Evolutionary conservation across 2,329 filamentous ascomycete species (phyloP), one percentile per base, ranked within the genome.

Genomic region (Botrytis porri): DNA sequence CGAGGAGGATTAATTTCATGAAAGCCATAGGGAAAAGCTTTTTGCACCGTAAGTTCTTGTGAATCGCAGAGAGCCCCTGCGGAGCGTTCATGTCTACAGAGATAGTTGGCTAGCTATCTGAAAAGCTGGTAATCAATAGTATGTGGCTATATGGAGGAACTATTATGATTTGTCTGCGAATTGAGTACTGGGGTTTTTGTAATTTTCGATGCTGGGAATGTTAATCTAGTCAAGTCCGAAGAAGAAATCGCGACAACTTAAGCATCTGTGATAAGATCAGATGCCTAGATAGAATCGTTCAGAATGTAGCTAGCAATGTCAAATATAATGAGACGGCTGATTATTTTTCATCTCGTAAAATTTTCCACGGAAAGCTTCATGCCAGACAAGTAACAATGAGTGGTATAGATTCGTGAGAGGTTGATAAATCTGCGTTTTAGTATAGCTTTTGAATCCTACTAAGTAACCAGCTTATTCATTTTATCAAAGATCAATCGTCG

Each of bases 11-110:
- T 32, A 25, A 69, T n/a, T 3, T 25, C 2, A 69, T 57, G 18
- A 5, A 1, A 43, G 10, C 3, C 0, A 41, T 18, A 4, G 41
- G 12, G 3, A 29, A 32, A 32, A 22, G 2, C 1, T 25, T 22
- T 43, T 25, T 37, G 32, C 25, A 22, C 48, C 41, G 10, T n/a
- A 69, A 25, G 8, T n/a, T 10, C 4, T 3, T 8, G 6, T 18
- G 10, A 18, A 25, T 59, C 20, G 29, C 1, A 18, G 10, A 43
- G 35, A 43, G 3, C 0, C 8, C 6, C 25, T 39, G 25, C 1
- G 32, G 8, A 4, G 25, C 25, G 32, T 54, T 20, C 9, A 54
- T 39, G n/a, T 51, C 8, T 51, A 66, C 7, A 51, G 12, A 25
- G 1, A 51, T 51, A 20, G 10, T 7, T 18, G 9, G 7, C 22